Evolutionary conservation across 2,329 filamentous ascomycete genomes (phyloP), one percentile per base, ranked within the genome.

Genomic region (Mycocentrospora acerina): DNA sequence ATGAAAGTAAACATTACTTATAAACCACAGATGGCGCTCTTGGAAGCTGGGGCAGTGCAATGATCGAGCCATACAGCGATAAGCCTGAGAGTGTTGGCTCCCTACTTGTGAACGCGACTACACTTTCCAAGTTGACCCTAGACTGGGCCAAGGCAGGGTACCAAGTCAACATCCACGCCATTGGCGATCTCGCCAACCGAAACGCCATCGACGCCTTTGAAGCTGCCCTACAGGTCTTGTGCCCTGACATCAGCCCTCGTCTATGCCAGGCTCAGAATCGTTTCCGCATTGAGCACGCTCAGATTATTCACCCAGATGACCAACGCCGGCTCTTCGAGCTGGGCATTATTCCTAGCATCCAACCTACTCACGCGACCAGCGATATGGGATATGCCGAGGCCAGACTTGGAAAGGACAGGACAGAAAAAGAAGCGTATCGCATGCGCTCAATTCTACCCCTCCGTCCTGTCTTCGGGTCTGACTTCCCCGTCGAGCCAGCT

Each of bases 121-220:
- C 76, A 3, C 69, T 87, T 35, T 74, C 72, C 1, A 59, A 68
- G 5, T 67, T 85, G 8, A 71, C 82, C 3, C 67, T 65, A 9
- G 62, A 76, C 18, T 88, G 83, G 83, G 76, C 81, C 12, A 64
- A 65, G 2, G 73, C 71, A 24, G 81, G 80, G 10, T 86, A 76
- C 53, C 83, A 87, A 57, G 82, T 87, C 39, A 85, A 84, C 55
- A 83, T 87, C 43, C 84, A 87, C 60, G 83, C 83, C 32, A 87
- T 87, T 41, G 84, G 84, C 7, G 84, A 88, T 60, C 71, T 79
- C 4, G 84, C 84, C 12, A 86, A 85, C 57, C 76, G 82, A 17
- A 71, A 80, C 22, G 81, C 81, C 39, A 67, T 87, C 29, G 77
- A 85, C 49, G 81, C 83, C 7, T 76, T 86, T 35, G 74, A 79